Conservation (phyloP, 768 basidiomycete genomes). For the Boletellus emodensis region DNA sequence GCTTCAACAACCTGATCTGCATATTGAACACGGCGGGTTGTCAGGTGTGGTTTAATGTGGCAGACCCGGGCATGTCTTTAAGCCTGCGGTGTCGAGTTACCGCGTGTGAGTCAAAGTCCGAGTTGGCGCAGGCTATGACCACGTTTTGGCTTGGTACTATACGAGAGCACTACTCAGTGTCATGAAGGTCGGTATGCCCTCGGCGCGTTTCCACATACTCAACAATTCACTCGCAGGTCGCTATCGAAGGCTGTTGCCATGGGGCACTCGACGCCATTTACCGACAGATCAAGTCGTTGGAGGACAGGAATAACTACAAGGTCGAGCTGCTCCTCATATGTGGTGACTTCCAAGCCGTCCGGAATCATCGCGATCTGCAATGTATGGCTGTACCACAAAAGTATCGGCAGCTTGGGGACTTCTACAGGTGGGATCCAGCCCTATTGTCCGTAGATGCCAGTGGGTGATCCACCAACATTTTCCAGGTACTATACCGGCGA, state of each 20-base stretch:
- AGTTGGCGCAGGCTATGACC: no score
- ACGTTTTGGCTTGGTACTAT: no score
- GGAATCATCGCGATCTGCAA: slow-evolving; percentile 79
- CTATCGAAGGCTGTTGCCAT: slow-evolving; percentile 94
- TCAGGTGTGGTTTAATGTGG: background rate
- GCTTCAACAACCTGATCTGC: slow-evolving; percentile 22
- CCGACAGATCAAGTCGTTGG: slow-evolving; percentile 57
- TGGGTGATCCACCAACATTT: slow-evolving; percentile 1
- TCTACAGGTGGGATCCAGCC: slow-evolving; percentile 56
- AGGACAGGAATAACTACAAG: slow-evolving; percentile 56
- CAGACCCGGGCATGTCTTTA: background rate
- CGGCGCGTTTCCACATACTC: background rate
- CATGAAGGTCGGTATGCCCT: slow-evolving; percentile 23
- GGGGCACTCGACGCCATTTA: slow-evolving; percentile 91
- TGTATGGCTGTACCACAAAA: slow-evolving; percentile 91
- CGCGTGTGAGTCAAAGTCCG: slow-evolving; percentile 9
- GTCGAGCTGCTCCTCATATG: slow-evolving; percentile 89
- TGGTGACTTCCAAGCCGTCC: slow-evolving; percentile 93
- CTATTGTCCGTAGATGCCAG: background rate
- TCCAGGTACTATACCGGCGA: slow-evolving; percentile 83
- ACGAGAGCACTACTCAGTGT: background rate
- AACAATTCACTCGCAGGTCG: slow-evolving; percentile 50
- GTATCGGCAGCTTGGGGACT: slow-evolving; percentile 79
- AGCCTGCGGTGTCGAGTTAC: slow-evolving; percentile 6
- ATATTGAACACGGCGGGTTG: slow-evolving; percentile 10